phyloP scores from a whole-genome alignment of 2,329 filamentous ascomycete species.

The Drechslera avenae region DNA sequence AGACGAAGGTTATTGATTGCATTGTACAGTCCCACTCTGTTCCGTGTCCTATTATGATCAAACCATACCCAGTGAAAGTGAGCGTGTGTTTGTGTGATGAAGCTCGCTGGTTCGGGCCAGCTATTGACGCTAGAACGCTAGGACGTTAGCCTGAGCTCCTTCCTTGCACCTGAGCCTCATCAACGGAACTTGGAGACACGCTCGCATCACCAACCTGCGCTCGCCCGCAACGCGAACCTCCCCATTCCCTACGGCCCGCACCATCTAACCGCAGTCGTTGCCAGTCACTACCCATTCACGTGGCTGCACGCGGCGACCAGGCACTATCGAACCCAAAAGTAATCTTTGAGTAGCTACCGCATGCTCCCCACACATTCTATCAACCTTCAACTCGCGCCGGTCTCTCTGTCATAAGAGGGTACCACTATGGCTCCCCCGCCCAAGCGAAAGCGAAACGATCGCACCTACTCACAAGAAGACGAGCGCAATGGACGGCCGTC shows the following conservation, averaged over 20 bases:
- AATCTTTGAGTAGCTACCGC: conserved; percentile 25
- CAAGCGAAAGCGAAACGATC: conserved; percentile 63
- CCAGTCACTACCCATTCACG: neutral
- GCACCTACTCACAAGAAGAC: conserved; percentile 51
- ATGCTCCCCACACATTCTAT: conserved; percentile 35
- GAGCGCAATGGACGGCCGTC: conserved; percentile 53
- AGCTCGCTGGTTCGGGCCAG: conserved; percentile 9
- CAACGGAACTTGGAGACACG: conserved; percentile 12
- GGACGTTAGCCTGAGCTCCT: conserved; percentile 4
- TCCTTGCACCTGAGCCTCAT: conserved; percentile 13
- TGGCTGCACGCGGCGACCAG: conserved; percentile 5
- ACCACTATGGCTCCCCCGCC: conserved; percentile 56
- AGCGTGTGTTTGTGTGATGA: neutral
- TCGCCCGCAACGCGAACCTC: conserved; percentile 15
- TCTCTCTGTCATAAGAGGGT: conserved; percentile 34
- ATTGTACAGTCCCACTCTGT: neutral
- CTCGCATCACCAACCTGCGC: conserved; percentile 16
- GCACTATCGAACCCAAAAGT: conserved; percentile 4
- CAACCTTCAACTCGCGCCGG: conserved; percentile 28
- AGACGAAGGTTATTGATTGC: no score
- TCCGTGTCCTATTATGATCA: neutral
- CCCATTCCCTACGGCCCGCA: neutral
- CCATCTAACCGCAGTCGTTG: neutral
- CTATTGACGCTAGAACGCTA: conserved; percentile 7
- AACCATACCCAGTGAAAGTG: neutral